These are phyloP conservation scores for Marasmius fiardii DNA, from an alignment of 1,284 basidiomycete genomes.

Conservation along the genomic window DNA sequence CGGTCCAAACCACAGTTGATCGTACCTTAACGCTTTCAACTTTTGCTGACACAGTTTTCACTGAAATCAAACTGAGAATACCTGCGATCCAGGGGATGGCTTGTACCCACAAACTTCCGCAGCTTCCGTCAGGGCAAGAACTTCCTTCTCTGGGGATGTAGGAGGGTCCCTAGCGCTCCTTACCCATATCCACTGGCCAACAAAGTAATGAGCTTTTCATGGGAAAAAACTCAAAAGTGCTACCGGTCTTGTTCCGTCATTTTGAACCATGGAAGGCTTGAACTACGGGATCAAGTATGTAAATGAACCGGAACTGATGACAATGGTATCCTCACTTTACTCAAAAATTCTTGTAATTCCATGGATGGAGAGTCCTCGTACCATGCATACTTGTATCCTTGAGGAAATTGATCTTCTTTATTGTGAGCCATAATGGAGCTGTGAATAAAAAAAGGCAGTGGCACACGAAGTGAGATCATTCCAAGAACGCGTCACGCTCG, in stretches of 20 bases:
- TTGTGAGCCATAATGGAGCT: background rate
- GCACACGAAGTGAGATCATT: no score
- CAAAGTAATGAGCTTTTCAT: background rate
- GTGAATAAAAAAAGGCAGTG: background rate
- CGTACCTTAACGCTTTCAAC: constrained; percentile 58
- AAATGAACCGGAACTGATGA: background rate
- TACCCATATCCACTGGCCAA: constrained; percentile 66
- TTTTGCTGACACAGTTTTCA: constrained; percentile 51
- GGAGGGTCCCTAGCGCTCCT: constrained; percentile 26
- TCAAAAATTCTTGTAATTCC: background rate
- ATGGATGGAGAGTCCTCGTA: background rate
- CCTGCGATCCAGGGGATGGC: background rate
- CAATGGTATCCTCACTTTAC: background rate
- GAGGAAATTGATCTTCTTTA: background rate
- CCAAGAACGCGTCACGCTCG: background rate
- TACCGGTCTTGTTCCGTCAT: constrained; percentile 71
- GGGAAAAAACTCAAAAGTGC: constrained; percentile 19
- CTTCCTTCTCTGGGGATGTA: constrained; percentile 20
- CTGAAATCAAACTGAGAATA: constrained; percentile 28
- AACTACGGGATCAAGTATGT: constrained; percentile 36
- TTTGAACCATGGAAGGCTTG: constrained; percentile 70
- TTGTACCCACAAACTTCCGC: constrained; percentile 38
- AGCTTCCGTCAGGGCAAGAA: constrained; percentile 46
- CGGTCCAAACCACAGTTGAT: background rate
- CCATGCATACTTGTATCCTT: background rate